phyloP scores from a whole-genome alignment of 1,284 basidiomycete species.

The Mycosarcoma maydis region DNA sequence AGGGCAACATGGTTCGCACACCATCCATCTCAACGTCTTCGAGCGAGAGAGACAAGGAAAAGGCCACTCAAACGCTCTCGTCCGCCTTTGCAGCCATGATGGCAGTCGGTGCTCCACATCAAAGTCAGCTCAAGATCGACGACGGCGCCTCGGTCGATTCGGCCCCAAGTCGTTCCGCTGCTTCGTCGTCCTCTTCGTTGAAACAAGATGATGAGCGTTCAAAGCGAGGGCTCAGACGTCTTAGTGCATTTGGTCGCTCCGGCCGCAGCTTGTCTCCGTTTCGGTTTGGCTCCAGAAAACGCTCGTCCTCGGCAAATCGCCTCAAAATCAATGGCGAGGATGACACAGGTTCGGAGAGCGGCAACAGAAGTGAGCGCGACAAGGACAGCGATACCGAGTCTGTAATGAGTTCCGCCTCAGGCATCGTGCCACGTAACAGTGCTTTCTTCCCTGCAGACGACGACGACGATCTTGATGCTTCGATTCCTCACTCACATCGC shows the following conservation, averaged over 20 bases:
- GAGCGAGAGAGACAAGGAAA: constrained; percentile 31
- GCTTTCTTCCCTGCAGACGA: constrained; percentile 44
- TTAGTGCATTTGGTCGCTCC: constrained; percentile 28
- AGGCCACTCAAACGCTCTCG: constrained; percentile 23
- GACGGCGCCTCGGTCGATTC: constrained; percentile 11
- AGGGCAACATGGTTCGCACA: constrained; percentile 25
- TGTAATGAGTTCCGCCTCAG: constrained; percentile 26
- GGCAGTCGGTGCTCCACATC: constrained; percentile 33
- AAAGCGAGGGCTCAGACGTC: constrained; percentile 14
- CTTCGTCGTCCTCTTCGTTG: constrained; percentile 2
- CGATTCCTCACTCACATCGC: constrained; percentile 13
- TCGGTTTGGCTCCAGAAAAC: constrained; percentile 29
- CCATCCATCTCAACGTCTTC: constrained; percentile 24
- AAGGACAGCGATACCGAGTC: constrained; percentile 46
- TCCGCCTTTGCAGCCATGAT: constrained; percentile 47
- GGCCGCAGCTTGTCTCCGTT: constrained; percentile 42
- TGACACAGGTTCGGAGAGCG: constrained; percentile 18
- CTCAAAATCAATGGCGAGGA: constrained; percentile 26
- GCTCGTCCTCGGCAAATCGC: constrained; percentile 27
- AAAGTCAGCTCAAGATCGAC: constrained; percentile 33
- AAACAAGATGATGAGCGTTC: constrained; percentile 15
- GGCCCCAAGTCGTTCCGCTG: constrained; percentile 2
- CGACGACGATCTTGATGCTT: constrained; percentile 20
- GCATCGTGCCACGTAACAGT: constrained; percentile 50
- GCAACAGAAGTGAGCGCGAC: constrained; percentile 19